Evolutionary conservation across 2,329 filamentous ascomycete genomes (phyloP), one percentile per base, ranked within the genome.

Genomic region (Penicillium fuscoglaucum): DNA sequence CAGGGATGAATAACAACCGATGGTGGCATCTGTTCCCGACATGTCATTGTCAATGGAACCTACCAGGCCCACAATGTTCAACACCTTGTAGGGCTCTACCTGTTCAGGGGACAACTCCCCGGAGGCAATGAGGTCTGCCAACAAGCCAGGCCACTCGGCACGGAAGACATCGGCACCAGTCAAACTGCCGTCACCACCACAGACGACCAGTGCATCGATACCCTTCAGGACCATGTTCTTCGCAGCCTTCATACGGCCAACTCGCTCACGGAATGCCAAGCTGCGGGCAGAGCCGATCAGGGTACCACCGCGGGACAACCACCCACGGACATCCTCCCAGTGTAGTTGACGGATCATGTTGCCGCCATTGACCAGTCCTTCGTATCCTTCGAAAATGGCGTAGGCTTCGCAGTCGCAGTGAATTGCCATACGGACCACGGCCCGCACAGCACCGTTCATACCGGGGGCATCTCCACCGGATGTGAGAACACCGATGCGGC

Each of bases 31-130:
- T 13, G 95, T 99, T 64, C 91, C 91, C 50, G 93, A 96, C 78
- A 99, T 89, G 73, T 99, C 95, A 73, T 99, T 99, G 82, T 99
- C 95, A 72, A 99, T 99, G 54, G 92, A 96, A 58, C 95, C 95
- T 29, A 99, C 95, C 52, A 98, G 82, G 48, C 95, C 95, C 54
- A 98, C 93, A 66, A 99, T 96, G 78, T 98, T 99, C 71, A 99
- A 84, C 67, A 96, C 87, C 70, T 84, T 84, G 82, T 91, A 96
- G 2, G 90, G 89, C 46, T 86, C 81, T 59, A 91, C 79, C 72
- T 96, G 88, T 57, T 88, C 84, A 44, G 80, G 70, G 7, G 85
- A 88, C 68, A 97, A 82, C 70, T 93, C 83, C 53, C 87, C 87
- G 3, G 78, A 90, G 50, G 84, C 73, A 37, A 98, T 89, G 61